Base-by-base conservation (phyloP, 2,329 filamentous ascomycete species). In the Sclerotinia spermophila region DNA sequence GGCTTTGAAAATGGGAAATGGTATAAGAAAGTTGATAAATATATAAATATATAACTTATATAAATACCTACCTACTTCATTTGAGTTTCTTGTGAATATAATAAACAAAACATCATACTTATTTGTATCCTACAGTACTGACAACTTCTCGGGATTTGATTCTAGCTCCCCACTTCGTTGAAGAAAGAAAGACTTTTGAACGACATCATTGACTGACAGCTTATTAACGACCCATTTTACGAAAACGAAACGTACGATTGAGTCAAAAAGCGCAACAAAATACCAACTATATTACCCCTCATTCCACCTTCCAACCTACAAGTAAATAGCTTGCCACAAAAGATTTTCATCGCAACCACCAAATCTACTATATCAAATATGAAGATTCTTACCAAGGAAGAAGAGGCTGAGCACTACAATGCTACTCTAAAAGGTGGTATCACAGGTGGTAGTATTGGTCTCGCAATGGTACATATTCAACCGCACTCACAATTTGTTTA, bases 361-460 rank as follows among this genome's bases (percentile, higher is more conserved):
- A 27, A n/a, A 17, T 21, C 19, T 24, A 40, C 67, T 45, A 68
- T 42, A 65, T 42, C 24, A 42, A 76, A 53, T 21, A 99, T 98
- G 96, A 98, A 97, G 90, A 85, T 98, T 79, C 87, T 98, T 80
- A 96, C 92, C 77, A 93, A 95, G 81, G 93, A 97, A 87, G 93
- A 97, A 84, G 94, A 97, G 83, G 81, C 85, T 72, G 92, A 87
- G 68, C 94, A 97, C 86, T 97, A 96, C 87, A 83, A 85, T 80
- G 84, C 87, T 72, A 96, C 96, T 72, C 79, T 98, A 76, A 90
- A 89, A 80, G 94, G 94, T 75, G 95, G 96, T 76, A 79, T 89
- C 74, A 81, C 92, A 74, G 96, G 95, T 75, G 92, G 92, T 74
- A 68, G 85, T 19, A 76, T 89, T 59, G 94, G 96, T 74, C 82